Evolutionary conservation across 2,329 filamentous ascomycete genomes (phyloP), one percentile per base, ranked within the genome.

Genomic region (Helotiales sp.): DNA sequence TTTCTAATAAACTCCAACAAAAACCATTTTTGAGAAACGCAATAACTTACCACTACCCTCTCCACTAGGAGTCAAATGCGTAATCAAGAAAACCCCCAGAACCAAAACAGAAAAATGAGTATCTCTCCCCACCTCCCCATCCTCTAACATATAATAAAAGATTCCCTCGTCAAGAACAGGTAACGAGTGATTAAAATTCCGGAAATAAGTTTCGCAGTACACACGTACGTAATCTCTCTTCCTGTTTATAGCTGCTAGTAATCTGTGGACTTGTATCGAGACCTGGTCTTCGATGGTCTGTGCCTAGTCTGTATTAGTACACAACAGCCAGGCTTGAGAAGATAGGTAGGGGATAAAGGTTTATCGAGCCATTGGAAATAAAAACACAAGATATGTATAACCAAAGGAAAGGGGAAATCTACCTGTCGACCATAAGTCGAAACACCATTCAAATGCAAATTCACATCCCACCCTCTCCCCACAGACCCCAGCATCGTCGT

Each of bases 81-180:
- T 46, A 15, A 60, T 46, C 9, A 63, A 46, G 34, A 55, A 57
- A 12, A 65, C 53, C 6, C 46, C 49, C 5, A 63, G 31, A 30
- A 65, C 17, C 4, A 65, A 25, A 1, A 38, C 33, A 1, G 60
- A 60, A 27, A 62, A 65, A 47, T 62, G 58, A 22, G 57, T n/a
- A 25, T 58, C 46, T n/a, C 31, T 36, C 17, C 27, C 12, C 10
- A 15, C 10, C 22, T 61, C 54, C 24, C 57, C 27, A 25, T 61
- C 53, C 33, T 60, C 22, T 3, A 63, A 50, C 19, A 44, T 50
- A 34, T 22, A 51, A 42, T 60, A 53, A n/a, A 65, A 59, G 2
- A 34, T 30, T 8, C 58, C 54, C 31, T 55, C 9, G 19, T 62
- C 53, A 10, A 65, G 40, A 25, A 62, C 57, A n/a, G 63, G 61